Percentiles rank a stretch among this genome's conserved stretches.
phyloP scores from a whole-genome alignment of 2,329 filamentous ascomycete genomes.

The Fusarium transvaalense region DNA sequence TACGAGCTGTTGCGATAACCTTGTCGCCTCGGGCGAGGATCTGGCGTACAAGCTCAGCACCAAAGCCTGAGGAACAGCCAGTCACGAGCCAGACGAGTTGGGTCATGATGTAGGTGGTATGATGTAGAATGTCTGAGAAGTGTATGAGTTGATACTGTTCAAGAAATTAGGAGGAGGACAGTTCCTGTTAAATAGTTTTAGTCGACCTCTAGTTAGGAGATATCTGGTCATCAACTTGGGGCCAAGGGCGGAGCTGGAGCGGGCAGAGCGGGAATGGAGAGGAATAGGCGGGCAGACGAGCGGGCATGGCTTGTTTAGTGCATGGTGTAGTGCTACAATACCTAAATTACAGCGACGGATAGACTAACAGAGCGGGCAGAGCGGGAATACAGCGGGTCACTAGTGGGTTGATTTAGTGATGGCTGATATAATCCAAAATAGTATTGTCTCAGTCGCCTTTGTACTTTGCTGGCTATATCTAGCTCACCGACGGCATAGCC shows the following conservation, averaged over 20 bases:
- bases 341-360: no score
- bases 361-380: background rate
- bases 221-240: no score
- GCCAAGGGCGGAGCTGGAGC: background rate
- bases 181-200: background rate
- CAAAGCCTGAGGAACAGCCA: constrained; percentile 52
- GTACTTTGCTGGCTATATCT: no score
- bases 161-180: background rate
- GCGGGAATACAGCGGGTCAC: background rate
- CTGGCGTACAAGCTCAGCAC: constrained; percentile 39
- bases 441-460: no score
- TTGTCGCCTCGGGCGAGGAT: constrained; percentile 49
- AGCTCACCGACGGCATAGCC: background rate
- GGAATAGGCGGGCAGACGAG: background rate
- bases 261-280: constrained; percentile 3
- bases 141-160: no score
- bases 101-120: constrained; percentile 35
- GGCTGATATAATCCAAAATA: no score
- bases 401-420: no score
- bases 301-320: background rate
- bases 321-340: no score
- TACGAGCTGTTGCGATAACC: constrained; percentile 51
- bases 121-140: no score
- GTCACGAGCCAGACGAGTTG: constrained; percentile 53
- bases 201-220: background rate